phyloP scores from a whole-genome alignment of 2,329 filamentous ascomycete genomes.

The Fusarium sp. region DNA sequence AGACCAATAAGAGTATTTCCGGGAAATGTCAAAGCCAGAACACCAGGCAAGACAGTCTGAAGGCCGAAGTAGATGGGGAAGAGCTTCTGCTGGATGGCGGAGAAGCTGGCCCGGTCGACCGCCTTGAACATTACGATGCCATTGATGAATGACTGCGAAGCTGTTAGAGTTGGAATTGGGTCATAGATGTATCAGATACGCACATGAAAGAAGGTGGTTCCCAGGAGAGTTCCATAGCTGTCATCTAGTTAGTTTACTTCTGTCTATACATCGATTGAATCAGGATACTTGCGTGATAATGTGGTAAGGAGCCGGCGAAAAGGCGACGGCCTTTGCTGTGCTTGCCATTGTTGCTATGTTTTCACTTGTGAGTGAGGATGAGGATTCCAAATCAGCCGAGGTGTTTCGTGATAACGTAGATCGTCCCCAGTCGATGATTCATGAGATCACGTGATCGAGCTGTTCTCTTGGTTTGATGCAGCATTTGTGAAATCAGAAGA shows the following conservation, averaged over 20 bases:
- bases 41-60: slow-evolving; percentile 79
- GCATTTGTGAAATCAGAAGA: neutral
- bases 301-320: slow-evolving; percentile 79
- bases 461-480: neutral
- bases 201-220: slow-evolving; percentile 87
- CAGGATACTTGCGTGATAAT: slow-evolving; percentile 72
- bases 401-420: neutral
- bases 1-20: slow-evolving; percentile 65
- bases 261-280: neutral
- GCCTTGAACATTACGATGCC: slow-evolving; percentile 81
- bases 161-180: slow-evolving; percentile 13
- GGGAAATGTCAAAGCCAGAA: slow-evolving; percentile 85
- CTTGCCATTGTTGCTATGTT: slow-evolving; percentile 56
- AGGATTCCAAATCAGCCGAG: slow-evolving; percentile 26
- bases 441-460: slow-evolving; percentile 49
- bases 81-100: slow-evolving; percentile 80
- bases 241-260: slow-evolving; percentile 36
- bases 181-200: neutral
- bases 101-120: slow-evolving; percentile 84
- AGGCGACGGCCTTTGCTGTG: slow-evolving; percentile 66
- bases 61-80: slow-evolving; percentile 92
- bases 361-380: slow-evolving; percentile 13
- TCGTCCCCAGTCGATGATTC: slow-evolving; percentile 37
- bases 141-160: slow-evolving; percentile 76
- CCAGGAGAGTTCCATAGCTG: slow-evolving; percentile 89